These are phyloP conservation scores for Chenopodium berlandieri DNA, from an alignment of 148 eudicot genomes.

Conservation along the genomic window DNA sequence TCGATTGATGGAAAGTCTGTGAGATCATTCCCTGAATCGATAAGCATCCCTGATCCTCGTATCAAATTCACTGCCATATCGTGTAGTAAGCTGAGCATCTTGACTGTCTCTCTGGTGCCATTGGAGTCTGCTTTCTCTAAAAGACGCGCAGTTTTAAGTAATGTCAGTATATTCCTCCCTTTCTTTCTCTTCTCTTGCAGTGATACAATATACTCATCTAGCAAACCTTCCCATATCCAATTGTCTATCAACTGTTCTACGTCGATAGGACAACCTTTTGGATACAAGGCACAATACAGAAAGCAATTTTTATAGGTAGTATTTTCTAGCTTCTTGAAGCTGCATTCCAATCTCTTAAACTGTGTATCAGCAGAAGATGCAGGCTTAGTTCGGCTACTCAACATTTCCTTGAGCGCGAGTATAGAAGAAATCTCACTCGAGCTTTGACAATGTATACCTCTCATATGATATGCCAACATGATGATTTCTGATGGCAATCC, in stretches of 20 bases:
- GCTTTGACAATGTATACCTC: not conserved
- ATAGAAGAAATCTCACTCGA: not conserved
- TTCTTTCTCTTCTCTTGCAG: not conserved
- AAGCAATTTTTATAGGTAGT: not conserved
- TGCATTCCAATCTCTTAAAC: not conserved
- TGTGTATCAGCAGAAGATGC: no score
- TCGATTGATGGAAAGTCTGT: not conserved
- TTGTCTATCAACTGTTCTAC: slow-evolving; percentile 9
- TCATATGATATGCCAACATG: not conserved
- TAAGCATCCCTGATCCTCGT: not conserved
- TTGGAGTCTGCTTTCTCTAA: not conserved
- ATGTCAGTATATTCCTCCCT: not conserved
- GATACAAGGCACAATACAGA: slow-evolving; percentile 12
- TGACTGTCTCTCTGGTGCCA: slow-evolving; percentile 6
- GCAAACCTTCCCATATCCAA: slow-evolving; percentile 14
- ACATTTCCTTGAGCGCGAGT: not conserved
- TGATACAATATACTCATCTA: not conserved
- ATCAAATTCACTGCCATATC: slow-evolving; percentile 12
- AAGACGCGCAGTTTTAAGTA: not conserved
- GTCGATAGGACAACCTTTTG: slow-evolving; percentile 3
- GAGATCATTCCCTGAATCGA: not conserved
- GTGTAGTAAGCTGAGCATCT: not conserved
- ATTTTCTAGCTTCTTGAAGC: not conserved
- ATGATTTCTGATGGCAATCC: not conserved
- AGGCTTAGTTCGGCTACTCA: not conserved